phyloP scores from a whole-genome alignment of 2,329 filamentous ascomycete species.

The Thermoascus crustaceus region DNA sequence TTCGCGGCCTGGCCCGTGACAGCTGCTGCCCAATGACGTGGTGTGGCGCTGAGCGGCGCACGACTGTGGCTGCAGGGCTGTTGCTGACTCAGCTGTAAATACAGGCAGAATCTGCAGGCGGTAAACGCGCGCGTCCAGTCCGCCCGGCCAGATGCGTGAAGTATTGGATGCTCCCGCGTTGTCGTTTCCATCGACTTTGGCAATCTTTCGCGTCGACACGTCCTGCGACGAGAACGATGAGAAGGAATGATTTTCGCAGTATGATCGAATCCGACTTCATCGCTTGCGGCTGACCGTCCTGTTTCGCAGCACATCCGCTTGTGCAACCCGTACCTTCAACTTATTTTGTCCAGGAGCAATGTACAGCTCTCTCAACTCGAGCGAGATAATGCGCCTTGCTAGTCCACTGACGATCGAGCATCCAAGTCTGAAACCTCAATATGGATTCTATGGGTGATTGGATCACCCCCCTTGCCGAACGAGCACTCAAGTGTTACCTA shows the following conservation, averaged over 20 bases:
- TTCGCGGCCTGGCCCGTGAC: conserved; percentile 7
- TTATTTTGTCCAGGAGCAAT: too few relatives aligned
- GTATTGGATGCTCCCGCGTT: too few relatives aligned
- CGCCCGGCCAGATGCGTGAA: background rate
- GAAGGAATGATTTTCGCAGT: too few relatives aligned
- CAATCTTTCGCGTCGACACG: background rate
- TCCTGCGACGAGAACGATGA: too few relatives aligned
- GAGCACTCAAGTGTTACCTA: background rate
- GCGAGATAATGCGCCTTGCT: background rate
- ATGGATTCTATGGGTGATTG: conserved; percentile 2
- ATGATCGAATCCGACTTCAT: too few relatives aligned
- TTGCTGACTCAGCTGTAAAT: background rate
- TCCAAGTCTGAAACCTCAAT: background rate
- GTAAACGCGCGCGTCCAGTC: background rate
- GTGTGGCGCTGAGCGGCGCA: too few relatives aligned
- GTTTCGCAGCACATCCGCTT: too few relatives aligned
- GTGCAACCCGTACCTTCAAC: too few relatives aligned
- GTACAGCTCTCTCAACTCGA: background rate
- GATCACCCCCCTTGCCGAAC: background rate
- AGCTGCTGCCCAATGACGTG: conserved; percentile 25
- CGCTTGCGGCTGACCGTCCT: too few relatives aligned
- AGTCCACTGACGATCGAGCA: background rate
- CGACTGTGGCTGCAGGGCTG: conserved; percentile 1
- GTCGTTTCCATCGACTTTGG: too few relatives aligned
- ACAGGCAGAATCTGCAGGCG: background rate